phyloP scores from a whole-genome alignment of 805 yeast genomes.

The Nakazawaea laoshanensis region DNA sequence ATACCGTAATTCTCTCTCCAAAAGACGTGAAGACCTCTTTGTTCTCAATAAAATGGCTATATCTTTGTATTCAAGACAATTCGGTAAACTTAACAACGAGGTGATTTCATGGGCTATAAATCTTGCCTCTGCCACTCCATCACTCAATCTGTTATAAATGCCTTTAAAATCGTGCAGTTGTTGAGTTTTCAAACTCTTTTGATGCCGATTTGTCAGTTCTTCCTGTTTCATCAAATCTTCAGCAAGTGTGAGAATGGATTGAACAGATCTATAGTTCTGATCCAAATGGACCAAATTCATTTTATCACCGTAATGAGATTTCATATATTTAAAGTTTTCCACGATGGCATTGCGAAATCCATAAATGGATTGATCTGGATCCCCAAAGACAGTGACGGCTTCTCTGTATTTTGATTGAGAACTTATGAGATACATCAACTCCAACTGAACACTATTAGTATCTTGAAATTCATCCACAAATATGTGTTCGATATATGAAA shows the following conservation, averaged over 20 bases:
- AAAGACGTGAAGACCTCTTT: slow-evolving; percentile 45
- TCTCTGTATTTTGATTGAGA: slow-evolving; percentile 26
- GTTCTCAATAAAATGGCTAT: slow-evolving; percentile 68
- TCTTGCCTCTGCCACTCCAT: slow-evolving; percentile 46
- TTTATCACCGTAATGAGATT: slow-evolving; percentile 18
- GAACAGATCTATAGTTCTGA: slow-evolving; percentile 78
- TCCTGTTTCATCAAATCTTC: slow-evolving; percentile 61
- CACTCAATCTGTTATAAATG: slow-evolving; percentile 29
- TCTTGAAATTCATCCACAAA: slow-evolving; percentile 95
- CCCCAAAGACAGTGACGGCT: slow-evolving; percentile 86
- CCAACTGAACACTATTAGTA: slow-evolving; percentile 70
- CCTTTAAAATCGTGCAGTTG: slow-evolving; percentile 34
- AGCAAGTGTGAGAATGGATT: slow-evolving; percentile 54
- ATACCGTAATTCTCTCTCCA: slow-evolving; percentile 57
- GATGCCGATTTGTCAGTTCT: slow-evolving; percentile 21
- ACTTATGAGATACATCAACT: slow-evolving; percentile 45
- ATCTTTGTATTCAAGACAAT: slow-evolving; percentile 43
- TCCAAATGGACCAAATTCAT: slow-evolving; percentile 36
- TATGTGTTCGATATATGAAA: slow-evolving; percentile 53
- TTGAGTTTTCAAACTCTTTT: slow-evolving; percentile 40
- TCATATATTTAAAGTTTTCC: slow-evolving; percentile 55
- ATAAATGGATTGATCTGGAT: slow-evolving; percentile 93
- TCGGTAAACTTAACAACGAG: slow-evolving; percentile 35
- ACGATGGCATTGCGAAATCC: slow-evolving; percentile 78
- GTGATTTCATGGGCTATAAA: slow-evolving; percentile 49